These are phyloP conservation scores for Serpula lacrymans DNA, from an alignment of 768 basidiomycete genomes.

Conservation along the genomic window DNA sequence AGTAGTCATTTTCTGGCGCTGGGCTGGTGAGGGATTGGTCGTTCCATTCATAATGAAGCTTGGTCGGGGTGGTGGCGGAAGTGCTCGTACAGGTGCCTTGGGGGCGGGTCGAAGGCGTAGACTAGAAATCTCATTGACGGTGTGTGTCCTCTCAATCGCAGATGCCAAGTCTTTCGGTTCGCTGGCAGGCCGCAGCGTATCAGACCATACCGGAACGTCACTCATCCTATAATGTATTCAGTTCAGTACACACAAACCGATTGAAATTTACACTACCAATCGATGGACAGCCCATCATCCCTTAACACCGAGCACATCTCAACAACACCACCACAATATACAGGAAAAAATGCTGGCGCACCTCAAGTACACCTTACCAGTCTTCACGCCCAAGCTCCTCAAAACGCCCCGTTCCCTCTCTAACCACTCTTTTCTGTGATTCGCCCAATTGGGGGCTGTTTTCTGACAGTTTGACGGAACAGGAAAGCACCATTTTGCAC, in stretches of 20 bases:
- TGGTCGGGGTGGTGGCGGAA: too few species aligned
- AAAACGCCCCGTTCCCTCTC: conserved; percentile 15
- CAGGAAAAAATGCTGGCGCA: conserved; percentile 11
- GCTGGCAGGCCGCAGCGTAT: conserved; percentile 25
- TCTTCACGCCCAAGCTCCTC: conserved; percentile 15
- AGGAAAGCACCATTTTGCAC: conserved; percentile 25
- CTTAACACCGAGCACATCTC: conserved; percentile 8
- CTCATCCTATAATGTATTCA: conserved; percentile 22
- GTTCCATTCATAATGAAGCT: too few species aligned
- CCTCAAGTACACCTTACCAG: conserved; percentile 25
- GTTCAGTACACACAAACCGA: background rate
- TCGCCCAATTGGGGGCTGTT: conserved; percentile 13
- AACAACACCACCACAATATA: too few species aligned
- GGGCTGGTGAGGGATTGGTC: too few species aligned
- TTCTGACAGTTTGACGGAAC: conserved; percentile 22
- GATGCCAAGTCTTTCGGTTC: too few species aligned
- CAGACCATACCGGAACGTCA: conserved; percentile 27
- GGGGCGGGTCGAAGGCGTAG: too few species aligned
- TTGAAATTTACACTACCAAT: conserved; percentile 18
- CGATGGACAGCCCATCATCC: conserved; percentile 28
- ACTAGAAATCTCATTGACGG: too few species aligned
- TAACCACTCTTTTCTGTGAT: conserved; percentile 20
- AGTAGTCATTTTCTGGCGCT: too few species aligned
- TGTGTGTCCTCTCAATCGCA: too few species aligned
- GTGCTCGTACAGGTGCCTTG: too few species aligned